Evolutionary conservation across 2,329 filamentous ascomycete species (phyloP).

Genomic region (Fusarium illudens): DNA sequence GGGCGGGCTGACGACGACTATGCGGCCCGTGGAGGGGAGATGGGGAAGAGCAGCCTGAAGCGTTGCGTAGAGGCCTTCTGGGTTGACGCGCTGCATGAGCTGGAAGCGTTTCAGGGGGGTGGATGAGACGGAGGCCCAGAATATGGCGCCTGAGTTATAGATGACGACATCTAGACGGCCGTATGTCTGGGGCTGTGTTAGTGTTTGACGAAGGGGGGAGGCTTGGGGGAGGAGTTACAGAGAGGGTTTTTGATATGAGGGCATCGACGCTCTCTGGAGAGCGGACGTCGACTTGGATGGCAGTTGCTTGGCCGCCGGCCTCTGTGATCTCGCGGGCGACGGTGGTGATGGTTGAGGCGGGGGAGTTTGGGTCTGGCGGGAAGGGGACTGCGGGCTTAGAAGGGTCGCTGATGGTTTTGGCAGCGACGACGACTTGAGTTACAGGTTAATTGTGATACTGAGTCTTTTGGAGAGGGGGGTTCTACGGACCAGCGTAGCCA

Average conservation of each 20-base stretch:
- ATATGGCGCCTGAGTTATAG: constrained; percentile 88
- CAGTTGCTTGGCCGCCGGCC: constrained; percentile 69
- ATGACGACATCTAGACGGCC: constrained; percentile 75
- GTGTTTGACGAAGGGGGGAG: neutral
- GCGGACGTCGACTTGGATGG: constrained; percentile 76
- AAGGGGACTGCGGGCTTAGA: constrained; percentile 62
- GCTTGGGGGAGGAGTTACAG: constrained; percentile 15
- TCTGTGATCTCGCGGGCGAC: constrained; percentile 77
- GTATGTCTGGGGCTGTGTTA: constrained; percentile 54
- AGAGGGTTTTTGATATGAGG: constrained; percentile 67
- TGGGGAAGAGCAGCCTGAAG: constrained; percentile 75
- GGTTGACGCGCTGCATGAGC: constrained; percentile 79
- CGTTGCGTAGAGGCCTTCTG: constrained; percentile 77
- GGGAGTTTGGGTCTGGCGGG: constrained; percentile 80
- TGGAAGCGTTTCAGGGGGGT: constrained; percentile 81
- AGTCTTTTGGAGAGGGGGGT: neutral
- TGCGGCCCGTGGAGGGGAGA: constrained; percentile 66
- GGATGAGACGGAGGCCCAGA: constrained; percentile 78
- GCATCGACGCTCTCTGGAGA: constrained; percentile 66
- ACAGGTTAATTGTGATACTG: neutral
- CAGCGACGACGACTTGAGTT: constrained; percentile 71
- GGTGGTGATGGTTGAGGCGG: constrained; percentile 79
- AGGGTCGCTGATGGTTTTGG: constrained; percentile 76
- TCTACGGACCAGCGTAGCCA: constrained; percentile 70
- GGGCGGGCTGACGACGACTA: constrained; percentile 83